phyloP scores from a whole-genome alignment of 2,329 filamentous ascomycete genomes.

The Talaromyces sp. region DNA sequence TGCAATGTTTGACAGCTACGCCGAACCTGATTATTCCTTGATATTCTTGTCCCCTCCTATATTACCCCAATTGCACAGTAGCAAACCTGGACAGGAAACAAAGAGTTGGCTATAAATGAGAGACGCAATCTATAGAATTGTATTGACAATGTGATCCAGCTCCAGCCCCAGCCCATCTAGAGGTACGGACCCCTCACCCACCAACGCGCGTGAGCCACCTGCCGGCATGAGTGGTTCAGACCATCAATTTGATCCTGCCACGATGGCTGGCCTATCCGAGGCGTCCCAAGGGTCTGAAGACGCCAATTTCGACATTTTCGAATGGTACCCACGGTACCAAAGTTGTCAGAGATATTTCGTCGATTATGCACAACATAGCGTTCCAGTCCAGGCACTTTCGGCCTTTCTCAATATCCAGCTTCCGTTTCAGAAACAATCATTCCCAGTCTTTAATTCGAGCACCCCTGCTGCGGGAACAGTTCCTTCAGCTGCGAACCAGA shows the following conservation, averaged over 20 bases:
- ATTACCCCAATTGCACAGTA: not conserved
- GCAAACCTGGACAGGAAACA: not conserved
- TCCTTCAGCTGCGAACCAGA: slow-evolving; percentile 41
- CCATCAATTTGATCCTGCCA: slow-evolving; percentile 37
- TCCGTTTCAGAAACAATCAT: slow-evolving; percentile 70
- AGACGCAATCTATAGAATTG: not conserved
- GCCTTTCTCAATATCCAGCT: slow-evolving; percentile 89
- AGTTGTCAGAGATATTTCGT: slow-evolving; percentile 89
- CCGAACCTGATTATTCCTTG: not conserved
- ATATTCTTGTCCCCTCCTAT: not conserved
- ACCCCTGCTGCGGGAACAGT: slow-evolving; percentile 22
- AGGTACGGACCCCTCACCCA: not conserved
- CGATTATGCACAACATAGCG: slow-evolving; percentile 82
- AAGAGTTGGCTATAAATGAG: not conserved
- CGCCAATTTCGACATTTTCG: slow-evolving; percentile 66
- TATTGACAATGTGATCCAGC: slow-evolving; percentile 13
- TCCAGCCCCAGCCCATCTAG: slow-evolving; percentile 14
- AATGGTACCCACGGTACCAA: slow-evolving; percentile 90
- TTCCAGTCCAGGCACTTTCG: slow-evolving; percentile 79
- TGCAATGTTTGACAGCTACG: not conserved
- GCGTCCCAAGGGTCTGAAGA: slow-evolving; percentile 40
- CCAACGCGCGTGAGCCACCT: slow-evolving; percentile 12
- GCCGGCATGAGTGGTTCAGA: slow-evolving; percentile 31
- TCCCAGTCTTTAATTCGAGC: slow-evolving; percentile 49
- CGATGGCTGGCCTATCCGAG: slow-evolving; percentile 39